Conservation (phyloP, 768 basidiomycete genomes). For the Rubroboletus pulcherrimus region DNA sequence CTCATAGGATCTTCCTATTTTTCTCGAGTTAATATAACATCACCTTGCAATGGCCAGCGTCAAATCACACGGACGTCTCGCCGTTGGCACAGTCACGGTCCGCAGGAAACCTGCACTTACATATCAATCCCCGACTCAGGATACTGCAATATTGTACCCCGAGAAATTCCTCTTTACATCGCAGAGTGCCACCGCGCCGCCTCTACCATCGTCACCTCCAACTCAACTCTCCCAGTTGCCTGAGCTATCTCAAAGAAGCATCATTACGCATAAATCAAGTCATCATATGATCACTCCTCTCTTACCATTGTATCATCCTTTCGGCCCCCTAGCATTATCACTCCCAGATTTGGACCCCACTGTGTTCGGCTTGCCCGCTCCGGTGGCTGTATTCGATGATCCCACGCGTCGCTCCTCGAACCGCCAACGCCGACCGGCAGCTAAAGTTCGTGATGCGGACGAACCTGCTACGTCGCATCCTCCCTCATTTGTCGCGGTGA, state of each 20-base stretch:
- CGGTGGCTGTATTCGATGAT: constrained; percentile 43
- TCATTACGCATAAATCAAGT: constrained; percentile 14
- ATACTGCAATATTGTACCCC: constrained; percentile 24
- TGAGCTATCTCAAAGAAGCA: constrained; percentile 14
- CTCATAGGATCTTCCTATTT: constrained; percentile 10
- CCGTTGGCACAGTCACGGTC: constrained; percentile 22
- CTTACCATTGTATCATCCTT: constrained; percentile 67
- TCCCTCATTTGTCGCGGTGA: constrained; percentile 8
- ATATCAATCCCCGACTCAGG: constrained; percentile 52
- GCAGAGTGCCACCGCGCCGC: constrained; percentile 16
- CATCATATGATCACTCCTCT: constrained; percentile 37
- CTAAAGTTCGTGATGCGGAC: constrained; percentile 49
- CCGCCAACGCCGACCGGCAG: constrained; percentile 45
- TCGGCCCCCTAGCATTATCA: constrained; percentile 59
- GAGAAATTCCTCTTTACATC: constrained; percentile 18
- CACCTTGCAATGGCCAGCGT: constrained; percentile 21
- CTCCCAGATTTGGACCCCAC: constrained; percentile 61
- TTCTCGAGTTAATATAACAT: constrained; percentile 6
- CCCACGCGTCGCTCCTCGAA: constrained; percentile 40
- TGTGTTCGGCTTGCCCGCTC: constrained; percentile 52
- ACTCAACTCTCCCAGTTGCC: constrained; percentile 8
- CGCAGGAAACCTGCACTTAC: constrained; percentile 57
- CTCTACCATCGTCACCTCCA: constrained; percentile 11
- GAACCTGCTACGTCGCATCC: constrained; percentile 20
- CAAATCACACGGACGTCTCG: constrained; percentile 14